These are phyloP conservation scores for Schizosaccharomyces versatilis DNA, from an alignment of 1,139 yeast genomes.

Conservation along the genomic window DNA sequence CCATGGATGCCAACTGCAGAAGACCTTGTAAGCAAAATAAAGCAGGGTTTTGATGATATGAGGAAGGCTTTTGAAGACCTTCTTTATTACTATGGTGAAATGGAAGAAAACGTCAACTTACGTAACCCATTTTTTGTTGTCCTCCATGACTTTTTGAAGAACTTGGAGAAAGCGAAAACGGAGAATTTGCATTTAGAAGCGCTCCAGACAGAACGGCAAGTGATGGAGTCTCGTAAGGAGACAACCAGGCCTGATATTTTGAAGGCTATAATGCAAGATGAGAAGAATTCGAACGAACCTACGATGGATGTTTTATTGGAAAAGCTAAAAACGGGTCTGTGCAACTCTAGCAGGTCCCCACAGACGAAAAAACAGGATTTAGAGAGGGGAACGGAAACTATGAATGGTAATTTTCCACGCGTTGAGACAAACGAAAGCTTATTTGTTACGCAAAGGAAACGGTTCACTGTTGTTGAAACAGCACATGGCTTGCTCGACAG, in stretches of 20 bases:
- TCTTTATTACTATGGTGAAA: slow-evolving; percentile 72
- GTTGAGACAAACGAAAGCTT: background rate
- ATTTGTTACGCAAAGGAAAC: background rate
- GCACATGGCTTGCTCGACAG: background rate
- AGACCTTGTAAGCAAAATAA: slow-evolving; percentile 35
- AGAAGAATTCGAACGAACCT: background rate
- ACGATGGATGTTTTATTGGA: background rate
- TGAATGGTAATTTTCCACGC: background rate
- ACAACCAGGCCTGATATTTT: background rate
- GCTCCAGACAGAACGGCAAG: background rate
- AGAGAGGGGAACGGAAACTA: background rate
- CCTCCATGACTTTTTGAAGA: slow-evolving; percentile 48
- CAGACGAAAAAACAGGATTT: background rate
- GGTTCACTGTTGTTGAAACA: background rate
- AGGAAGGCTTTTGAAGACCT: slow-evolving; percentile 33
- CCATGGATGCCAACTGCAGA: slow-evolving; percentile 38
- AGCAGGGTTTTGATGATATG: slow-evolving; percentile 34
- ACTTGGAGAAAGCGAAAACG: slow-evolving; percentile 52
- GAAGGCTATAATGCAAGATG: background rate
- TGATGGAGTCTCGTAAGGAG: background rate
- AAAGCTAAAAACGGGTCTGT: background rate
- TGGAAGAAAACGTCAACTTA: slow-evolving; percentile 36
- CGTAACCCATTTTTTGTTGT: slow-evolving; percentile 48
- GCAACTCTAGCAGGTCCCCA: background rate
- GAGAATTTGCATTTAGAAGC: slow-evolving; percentile 55